Base-by-base conservation (phyloP, 805 yeast genomes). In the Ogataea pignaliae region DNA sequence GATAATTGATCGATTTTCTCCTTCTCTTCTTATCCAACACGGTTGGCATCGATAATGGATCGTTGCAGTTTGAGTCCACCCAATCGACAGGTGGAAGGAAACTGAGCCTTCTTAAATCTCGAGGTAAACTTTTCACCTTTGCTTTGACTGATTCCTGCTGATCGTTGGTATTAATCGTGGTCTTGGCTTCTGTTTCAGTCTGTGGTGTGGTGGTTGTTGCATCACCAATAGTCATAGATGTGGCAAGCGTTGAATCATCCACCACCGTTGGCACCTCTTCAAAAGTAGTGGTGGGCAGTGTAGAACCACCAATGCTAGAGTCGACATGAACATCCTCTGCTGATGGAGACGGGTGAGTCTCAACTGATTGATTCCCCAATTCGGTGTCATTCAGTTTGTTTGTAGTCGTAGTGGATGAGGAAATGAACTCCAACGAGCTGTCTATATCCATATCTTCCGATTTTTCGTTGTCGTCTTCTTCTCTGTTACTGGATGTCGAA, bases 1-100 rank as follows among this genome's bases (percentile, higher is more conserved):
- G 79, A 54, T 87, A 87, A 58, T 80, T 78, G 6, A 87, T 78
- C 10, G 75, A 72, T 45, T 75, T 78, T 3, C 79, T 73, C 17
- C 79, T 66, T 18, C 88, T 69, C 41, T 52, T 55, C 42, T 42
- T 57, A 45, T 33, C 53, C 56, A 7, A 57, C 13, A 44, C 54
- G 51, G n/a, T n/a, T n/a, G 45, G 52, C 53, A 46, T 62, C 40
- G 48, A 57, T 48, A 39, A 54, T 15, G 53, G 63, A 51, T 47
- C 63, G 39, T 44, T 40, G 7, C 7, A 21, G 26, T 21, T 21
- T 21, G 7, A 5, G 7, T 21, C 26, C 26, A 21, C 26, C 26
- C 26, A 21, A 21, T 21, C 26, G 26, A 21, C 26, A 21, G 26
- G 26, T 21, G 26, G 26, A 21, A 21, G 26, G 26, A 21, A 21